Evolutionary conservation across 805 yeast species (phyloP).

Genomic region (Sugiyamaella chiloensis): DNA sequence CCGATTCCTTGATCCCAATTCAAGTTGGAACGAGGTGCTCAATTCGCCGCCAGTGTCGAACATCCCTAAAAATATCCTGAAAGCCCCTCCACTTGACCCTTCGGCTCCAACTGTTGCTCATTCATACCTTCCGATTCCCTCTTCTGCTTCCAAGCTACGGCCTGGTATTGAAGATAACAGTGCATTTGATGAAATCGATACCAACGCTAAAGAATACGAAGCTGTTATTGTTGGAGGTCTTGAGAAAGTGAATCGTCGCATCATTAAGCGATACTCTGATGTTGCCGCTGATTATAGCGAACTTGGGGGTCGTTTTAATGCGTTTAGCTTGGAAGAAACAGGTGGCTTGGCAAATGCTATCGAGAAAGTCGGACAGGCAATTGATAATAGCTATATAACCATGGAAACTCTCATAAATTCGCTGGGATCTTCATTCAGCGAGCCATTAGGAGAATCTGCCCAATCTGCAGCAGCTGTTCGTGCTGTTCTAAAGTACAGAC

Average conservation of each 20-base stretch:
- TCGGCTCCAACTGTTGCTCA: slow-evolving; percentile 56
- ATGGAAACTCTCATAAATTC: slow-evolving; percentile 50
- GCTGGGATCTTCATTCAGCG: slow-evolving; percentile 57
- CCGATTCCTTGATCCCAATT: slow-evolving; percentile 80
- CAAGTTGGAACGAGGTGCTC: slow-evolving; percentile 76
- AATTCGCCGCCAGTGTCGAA: slow-evolving; percentile 51
- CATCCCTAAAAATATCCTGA: slow-evolving; percentile 50
- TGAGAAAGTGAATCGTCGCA: slow-evolving; percentile 55
- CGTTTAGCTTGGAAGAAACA: slow-evolving; percentile 51
- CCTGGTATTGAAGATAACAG: slow-evolving; percentile 35
- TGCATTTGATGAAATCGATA: slow-evolving; percentile 42
- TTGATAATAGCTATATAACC: slow-evolving; percentile 60
- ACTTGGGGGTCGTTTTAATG: slow-evolving; percentile 68
- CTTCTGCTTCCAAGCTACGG: slow-evolving; percentile 37
- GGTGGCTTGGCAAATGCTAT: slow-evolving; percentile 49
- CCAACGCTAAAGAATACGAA: slow-evolving; percentile 45
- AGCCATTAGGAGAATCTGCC: slow-evolving; percentile 69
- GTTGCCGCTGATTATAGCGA: slow-evolving; percentile 66
- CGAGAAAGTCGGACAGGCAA: slow-evolving; percentile 82
- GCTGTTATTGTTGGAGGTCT: slow-evolving; percentile 44
- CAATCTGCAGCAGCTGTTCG: slow-evolving; percentile 59
- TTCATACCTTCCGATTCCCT: slow-evolving; percentile 59
- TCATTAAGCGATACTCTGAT: slow-evolving; percentile 54
- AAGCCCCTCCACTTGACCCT: slow-evolving; percentile 63
- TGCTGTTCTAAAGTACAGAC: slow-evolving; percentile 58